Base-by-base conservation (phyloP, 2,329 filamentous ascomycete species). In the Elsinoe perseae region DNA sequence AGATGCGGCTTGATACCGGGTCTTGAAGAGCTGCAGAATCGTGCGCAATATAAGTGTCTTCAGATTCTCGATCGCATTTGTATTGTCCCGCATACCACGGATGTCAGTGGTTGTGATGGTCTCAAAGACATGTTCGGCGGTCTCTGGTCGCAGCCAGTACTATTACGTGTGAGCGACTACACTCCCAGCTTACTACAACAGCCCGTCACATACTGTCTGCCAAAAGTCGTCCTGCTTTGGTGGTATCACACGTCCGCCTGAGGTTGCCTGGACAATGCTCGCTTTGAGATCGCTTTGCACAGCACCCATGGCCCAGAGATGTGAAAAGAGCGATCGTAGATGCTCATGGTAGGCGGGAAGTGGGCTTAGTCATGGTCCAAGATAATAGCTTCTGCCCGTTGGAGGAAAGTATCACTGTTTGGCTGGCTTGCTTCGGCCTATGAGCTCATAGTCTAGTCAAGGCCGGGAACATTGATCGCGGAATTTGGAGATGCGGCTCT, bases 91-190 rank as follows among this genome's bases (percentile, higher is more conserved):
- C 44, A 89, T 91, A 63, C 91, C 84, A 60, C 91, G 87, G 61
- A 96, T 92, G 69, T 95, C 88, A 58, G 85, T 50, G 27, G 61
- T 59, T 27, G 60, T 64, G 30, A 62, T 60, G 10, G 67, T 69
- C 68, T 89, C 95, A 76, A 97, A 97, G 66, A 98, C 85, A 76
- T 98, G 93, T 69, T 97, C 93, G 54, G 89, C 84, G 12, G 90
- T 91, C 72, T 97, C 93, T 60, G 93, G 93, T 42, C 98, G 84
- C 72, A 95, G 89, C 91, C 92, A 97, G 75, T 97, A 97, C 87
- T 96, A 60, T 36, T 21, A 20, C 16, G 12, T 14, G 40, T 10
- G 16, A 25, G 23, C 23, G 23, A 25, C 28, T 32, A 16, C 18
- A 43, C 16, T 5, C 7, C 16, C 14, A 32, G 3, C 3, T 9